phyloP scores from a whole-genome alignment of 139 green algal species.

The Closterium sp. region DNA sequence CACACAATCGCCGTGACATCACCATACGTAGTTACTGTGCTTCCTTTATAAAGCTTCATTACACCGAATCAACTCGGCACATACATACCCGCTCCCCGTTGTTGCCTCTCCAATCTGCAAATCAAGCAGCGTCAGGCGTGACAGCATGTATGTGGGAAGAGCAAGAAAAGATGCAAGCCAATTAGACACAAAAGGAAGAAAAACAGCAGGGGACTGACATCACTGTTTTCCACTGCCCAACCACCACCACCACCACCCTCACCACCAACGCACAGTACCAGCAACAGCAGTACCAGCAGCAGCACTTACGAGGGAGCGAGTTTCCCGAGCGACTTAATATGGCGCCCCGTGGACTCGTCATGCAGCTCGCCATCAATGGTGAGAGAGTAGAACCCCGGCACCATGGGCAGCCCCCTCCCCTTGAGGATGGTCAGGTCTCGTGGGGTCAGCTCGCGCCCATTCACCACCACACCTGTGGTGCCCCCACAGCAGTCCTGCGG shows the following conservation, averaged over 20 bases:
- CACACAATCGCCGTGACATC: neutral
- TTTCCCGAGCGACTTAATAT: neutral
- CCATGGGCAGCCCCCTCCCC: neutral
- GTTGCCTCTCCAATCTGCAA: neutral
- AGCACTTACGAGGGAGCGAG: neutral
- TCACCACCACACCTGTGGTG: conserved; percentile 1
- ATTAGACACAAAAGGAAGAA: neutral
- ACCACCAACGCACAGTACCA: no score
- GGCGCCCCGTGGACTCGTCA: neutral
- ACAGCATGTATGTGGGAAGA: neutral
- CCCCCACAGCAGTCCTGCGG: neutral
- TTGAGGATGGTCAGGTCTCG: conserved; percentile 1
- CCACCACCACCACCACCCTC: no score
- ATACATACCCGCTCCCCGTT: neutral
- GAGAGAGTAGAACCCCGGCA: neutral
- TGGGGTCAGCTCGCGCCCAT: neutral
- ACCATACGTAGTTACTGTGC: neutral
- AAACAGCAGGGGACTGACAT: no score
- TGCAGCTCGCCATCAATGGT: neutral
- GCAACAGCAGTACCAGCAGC: neutral
- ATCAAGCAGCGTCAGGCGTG: neutral
- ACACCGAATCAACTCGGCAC: neutral
- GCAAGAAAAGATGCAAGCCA: neutral
- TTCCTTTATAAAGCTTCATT: neutral
- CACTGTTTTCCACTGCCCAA: no score